phyloP scores from a whole-genome alignment of 78 protist species.

The Cavenderia fasciculata region DNA sequence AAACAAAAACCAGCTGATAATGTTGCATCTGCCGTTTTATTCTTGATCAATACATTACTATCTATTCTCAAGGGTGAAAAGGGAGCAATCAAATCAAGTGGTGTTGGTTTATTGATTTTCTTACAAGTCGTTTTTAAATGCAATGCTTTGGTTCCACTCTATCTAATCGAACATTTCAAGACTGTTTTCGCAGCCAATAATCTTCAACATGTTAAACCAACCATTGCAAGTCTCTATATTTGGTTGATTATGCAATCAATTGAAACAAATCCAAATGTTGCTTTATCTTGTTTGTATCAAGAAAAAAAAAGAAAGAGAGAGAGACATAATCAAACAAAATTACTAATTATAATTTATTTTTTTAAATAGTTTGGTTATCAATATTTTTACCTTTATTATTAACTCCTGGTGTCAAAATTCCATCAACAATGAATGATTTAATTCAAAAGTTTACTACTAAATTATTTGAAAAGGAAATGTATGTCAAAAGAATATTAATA shows the following conservation, averaged over 20 bases:
- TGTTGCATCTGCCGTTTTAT: constrained; percentile 3
- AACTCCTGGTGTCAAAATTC: background rate
- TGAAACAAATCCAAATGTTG: background rate
- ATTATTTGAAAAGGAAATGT: background rate
- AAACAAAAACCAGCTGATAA: background rate
- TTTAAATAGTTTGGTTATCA: constrained; percentile 20
- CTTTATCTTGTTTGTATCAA: background rate
- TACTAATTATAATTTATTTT: background rate
- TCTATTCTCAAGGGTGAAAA: constrained; percentile 36
- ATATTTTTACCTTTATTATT: constrained; percentile 1
- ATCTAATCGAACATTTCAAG: background rate
- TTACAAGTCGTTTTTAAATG: constrained; percentile 45
- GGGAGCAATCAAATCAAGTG: constrained; percentile 28
- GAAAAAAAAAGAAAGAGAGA: too few relatives aligned
- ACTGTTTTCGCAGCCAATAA: background rate
- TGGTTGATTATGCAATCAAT: constrained; percentile 45
- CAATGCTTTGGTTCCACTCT: constrained; percentile 1
- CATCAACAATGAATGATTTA: background rate
- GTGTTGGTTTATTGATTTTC: constrained; percentile 44
- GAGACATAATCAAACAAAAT: too few relatives aligned
- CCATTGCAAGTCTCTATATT: background rate
- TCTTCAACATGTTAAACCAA: constrained; percentile 15
- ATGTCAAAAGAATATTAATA: background rate
- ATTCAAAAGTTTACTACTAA: background rate
- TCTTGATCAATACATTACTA: constrained; percentile 27